Evolutionary conservation across 495 filamentous ascomycete species (phyloP), one percentile per base, ranked within the genome.

Genomic region (Parmelia sp.): DNA sequence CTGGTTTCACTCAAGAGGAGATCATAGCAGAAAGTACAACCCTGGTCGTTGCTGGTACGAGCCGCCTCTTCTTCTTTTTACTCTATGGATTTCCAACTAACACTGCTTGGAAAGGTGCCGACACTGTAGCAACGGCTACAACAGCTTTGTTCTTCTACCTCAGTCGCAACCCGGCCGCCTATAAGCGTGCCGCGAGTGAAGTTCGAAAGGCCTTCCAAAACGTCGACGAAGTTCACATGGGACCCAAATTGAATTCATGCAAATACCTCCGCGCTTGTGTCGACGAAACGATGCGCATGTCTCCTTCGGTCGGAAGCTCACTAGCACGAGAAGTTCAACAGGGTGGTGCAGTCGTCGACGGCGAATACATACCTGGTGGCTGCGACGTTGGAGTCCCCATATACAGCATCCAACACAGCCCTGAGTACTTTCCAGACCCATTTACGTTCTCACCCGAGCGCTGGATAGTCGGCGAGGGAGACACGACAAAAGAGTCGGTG

Each of bases 21-120:
- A 78, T 91, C 8, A 88, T 85, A 85, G 85, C 82, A 44, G 88
- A 90, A 71, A 84, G 85, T 8, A 89, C 88, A 69, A 75, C 90
- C 1, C 79, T 91, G 4, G 77, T 79, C 74, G 75, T 79, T 62
- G 78, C 77, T 27, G 12, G 77, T 58, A 64, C 17, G 51, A 35
- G 55, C 29, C 23, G 55, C 27, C n/a, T 17, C 29, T 17, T 19
- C 58, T 12, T 3, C 27, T 15, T 40, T 40, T 45, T 39, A n/a
- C 15, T 12, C 35, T 9, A 14, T 2, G 42, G n/a, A n/a, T n/a
- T n/a, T n/a, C n/a, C 21, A n/a, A n/a, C 58, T 42, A 29, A 45
- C 35, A 42, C n/a, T 39, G n/a, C n/a, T 36, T 40, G 9, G 14
- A 44, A 53, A 57, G 85, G 84, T n/a, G 83, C 79, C 39, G 86